phyloP scores from a whole-genome alignment of 2,329 filamentous ascomycete species.

The Penicillium sp. region DNA sequence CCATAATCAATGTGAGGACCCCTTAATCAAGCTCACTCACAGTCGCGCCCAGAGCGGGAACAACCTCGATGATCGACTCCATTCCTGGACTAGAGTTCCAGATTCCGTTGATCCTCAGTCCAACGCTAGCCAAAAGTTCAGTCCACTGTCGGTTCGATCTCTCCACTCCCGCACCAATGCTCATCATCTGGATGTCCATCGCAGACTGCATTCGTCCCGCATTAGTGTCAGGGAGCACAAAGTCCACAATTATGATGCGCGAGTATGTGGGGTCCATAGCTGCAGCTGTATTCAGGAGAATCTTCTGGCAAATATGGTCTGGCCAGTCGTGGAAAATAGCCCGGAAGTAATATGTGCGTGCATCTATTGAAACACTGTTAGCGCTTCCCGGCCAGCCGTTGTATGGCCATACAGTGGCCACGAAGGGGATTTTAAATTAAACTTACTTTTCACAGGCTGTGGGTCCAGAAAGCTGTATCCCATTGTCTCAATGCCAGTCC shows the following conservation, averaged over 20 bases:
- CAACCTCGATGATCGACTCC: slow-evolving; percentile 15
- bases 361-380: slow-evolving; percentile 15
- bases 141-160: slow-evolving; percentile 32
- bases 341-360: slow-evolving; percentile 35
- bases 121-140: slow-evolving; percentile 22
- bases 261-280: slow-evolving; percentile 32
- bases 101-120: slow-evolving; percentile 22
- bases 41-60: not conserved
- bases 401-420: not conserved
- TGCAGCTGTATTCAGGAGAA: slow-evolving; percentile 29
- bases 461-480: slow-evolving; percentile 32
- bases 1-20: not conserved
- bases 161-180: slow-evolving; percentile 30
- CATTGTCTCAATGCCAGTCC: slow-evolving; percentile 26
- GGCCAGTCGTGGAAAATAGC: slow-evolving; percentile 39
- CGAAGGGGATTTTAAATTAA: not conserved
- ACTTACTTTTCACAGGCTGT: slow-evolving; percentile 27
- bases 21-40: slow-evolving; percentile 6
- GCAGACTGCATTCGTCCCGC: slow-evolving; percentile 24
- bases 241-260: slow-evolving; percentile 33
- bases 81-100: slow-evolving; percentile 12
- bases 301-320: slow-evolving; percentile 28
- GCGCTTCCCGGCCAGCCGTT: not conserved
- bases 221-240: slow-evolving; percentile 30
- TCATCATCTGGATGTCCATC: slow-evolving; percentile 39